Percentiles rank a stretch among this genome's conserved stretches.
phyloP scores from a whole-genome alignment of 1,284 basidiomycete genomes.

The Chondrostereum purpureum region DNA sequence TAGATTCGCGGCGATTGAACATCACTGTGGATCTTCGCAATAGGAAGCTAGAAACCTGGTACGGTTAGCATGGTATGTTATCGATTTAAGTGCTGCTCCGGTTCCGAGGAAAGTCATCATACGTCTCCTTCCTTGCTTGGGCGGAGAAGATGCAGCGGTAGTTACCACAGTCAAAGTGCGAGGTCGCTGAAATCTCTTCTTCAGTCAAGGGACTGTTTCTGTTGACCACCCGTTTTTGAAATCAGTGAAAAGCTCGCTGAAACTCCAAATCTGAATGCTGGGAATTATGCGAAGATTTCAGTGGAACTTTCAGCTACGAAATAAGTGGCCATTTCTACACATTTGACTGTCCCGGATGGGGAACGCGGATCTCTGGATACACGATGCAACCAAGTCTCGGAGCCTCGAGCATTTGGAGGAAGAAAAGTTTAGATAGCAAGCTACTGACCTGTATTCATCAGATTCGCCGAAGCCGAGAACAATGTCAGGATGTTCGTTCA shows the following conservation, averaged over 20 bases:
- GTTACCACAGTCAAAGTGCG: no score
- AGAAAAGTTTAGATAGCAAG: constrained; percentile 48
- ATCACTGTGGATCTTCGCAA: constrained; percentile 70
- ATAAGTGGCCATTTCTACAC: constrained; percentile 76
- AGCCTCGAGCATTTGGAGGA: constrained; percentile 84
- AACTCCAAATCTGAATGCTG: no score
- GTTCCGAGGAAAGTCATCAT: neutral
- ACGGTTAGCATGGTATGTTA: no score
- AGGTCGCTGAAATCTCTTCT: neutral
- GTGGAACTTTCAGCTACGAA: no score
- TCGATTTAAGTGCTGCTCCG: no score
- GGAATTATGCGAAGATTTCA: no score
- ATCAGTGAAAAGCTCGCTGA: no score
- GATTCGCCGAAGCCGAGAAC: constrained; percentile 91
- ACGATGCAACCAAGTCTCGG: constrained; percentile 82
- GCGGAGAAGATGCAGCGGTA: no score
- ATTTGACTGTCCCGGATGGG: constrained; percentile 94
- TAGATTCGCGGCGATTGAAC: constrained; percentile 83
- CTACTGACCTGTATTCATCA: constrained; percentile 85
- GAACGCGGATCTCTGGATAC: constrained; percentile 73
- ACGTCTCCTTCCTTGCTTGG: neutral
- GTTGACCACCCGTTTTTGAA: no score
- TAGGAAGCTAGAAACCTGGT: constrained; percentile 63
- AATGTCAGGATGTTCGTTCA: constrained; percentile 80
- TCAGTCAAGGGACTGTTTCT: no score